Evolutionary conservation across 2,329 filamentous ascomycete genomes (phyloP).

Genomic region (Colletotrichum limetticola): DNA sequence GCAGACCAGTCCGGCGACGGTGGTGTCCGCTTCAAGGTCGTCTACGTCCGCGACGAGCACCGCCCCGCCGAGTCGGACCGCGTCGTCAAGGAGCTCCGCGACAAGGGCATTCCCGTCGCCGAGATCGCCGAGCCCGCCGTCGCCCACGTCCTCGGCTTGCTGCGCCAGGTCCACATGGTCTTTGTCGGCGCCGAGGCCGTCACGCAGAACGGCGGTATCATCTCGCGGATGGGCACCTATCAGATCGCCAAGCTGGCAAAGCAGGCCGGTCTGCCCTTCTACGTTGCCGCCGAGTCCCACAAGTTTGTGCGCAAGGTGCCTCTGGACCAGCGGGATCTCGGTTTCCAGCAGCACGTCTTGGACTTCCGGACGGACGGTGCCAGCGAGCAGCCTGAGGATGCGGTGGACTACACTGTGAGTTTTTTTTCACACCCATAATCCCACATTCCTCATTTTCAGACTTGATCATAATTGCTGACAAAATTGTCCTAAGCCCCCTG

Average conservation of each 20-base stretch:
- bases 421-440: background rate
- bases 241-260: slow-evolving; percentile 87
- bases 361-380: slow-evolving; percentile 71
- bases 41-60: slow-evolving; percentile 76
- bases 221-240: slow-evolving; percentile 86
- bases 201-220: slow-evolving; percentile 92
- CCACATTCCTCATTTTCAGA: no score
- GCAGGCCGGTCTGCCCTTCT: slow-evolving; percentile 77
- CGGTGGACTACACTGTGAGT: slow-evolving; percentile 78
- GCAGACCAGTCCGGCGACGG: slow-evolving; percentile 67
- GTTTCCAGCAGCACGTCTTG: slow-evolving; percentile 80
- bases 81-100: slow-evolving; percentile 77
- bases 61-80: slow-evolving; percentile 71
- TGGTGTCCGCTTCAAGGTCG: slow-evolving; percentile 80
- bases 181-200: slow-evolving; percentile 84
- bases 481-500: slow-evolving; percentile 63
- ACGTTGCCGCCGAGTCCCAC: slow-evolving; percentile 93
- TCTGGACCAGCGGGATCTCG: slow-evolving; percentile 82
- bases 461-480: slow-evolving; percentile 39
- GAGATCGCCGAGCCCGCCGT: slow-evolving; percentile 69
- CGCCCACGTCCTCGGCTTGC: slow-evolving; percentile 75
- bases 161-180: slow-evolving; percentile 70
- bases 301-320: slow-evolving; percentile 94
- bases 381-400: slow-evolving; percentile 59
- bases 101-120: slow-evolving; percentile 83